A percentile compares a stretch with the other conserved stretches of the same genome.
These are phyloP conservation scores for Lactarius akahatsu DNA, from an alignment of 768 basidiomycete species.

Conservation along the genomic window DNA sequence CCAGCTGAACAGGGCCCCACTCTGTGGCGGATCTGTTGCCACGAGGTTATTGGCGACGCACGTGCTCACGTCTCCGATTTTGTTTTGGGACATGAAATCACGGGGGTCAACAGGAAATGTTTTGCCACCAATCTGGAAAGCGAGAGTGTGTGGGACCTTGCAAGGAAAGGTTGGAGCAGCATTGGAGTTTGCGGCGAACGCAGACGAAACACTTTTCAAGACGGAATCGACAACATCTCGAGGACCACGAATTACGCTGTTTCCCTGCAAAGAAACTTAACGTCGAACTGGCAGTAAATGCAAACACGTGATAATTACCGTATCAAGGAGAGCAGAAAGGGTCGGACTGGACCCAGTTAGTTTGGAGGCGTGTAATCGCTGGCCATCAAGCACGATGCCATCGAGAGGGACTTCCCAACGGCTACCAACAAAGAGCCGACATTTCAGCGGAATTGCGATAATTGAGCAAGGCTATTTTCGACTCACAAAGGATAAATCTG, in stretches of 20 bases:
- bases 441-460: neutral
- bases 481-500: slow-evolving; percentile 29
- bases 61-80: slow-evolving; percentile 23
- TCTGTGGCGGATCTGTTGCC: slow-evolving; percentile 24
- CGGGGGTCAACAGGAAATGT: slow-evolving; percentile 77
- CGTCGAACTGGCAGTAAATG: neutral
- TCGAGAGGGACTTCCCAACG: slow-evolving; percentile 71
- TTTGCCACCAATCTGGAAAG: slow-evolving; percentile 36
- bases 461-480: neutral
- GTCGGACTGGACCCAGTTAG: slow-evolving; percentile 42
- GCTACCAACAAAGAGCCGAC: neutral
- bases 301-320: slow-evolving; percentile 40
- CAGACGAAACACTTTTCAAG: slow-evolving; percentile 22
- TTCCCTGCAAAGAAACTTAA: slow-evolving; percentile 49
- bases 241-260: slow-evolving; percentile 74
- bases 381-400: slow-evolving; percentile 67
- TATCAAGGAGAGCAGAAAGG: slow-evolving; percentile 60
- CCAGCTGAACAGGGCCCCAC: slow-evolving; percentile 54
- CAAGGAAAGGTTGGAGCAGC: slow-evolving; percentile 26
- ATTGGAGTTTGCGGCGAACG: slow-evolving; percentile 14
- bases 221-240: slow-evolving; percentile 20
- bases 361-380: slow-evolving; percentile 53
- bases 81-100: slow-evolving; percentile 55
- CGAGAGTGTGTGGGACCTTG: slow-evolving; percentile 19
- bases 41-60: slow-evolving; percentile 23